Evolutionary conservation across 352 stramenopile genomes (phyloP).

Genomic region (Phytopythium sindhum): DNA sequence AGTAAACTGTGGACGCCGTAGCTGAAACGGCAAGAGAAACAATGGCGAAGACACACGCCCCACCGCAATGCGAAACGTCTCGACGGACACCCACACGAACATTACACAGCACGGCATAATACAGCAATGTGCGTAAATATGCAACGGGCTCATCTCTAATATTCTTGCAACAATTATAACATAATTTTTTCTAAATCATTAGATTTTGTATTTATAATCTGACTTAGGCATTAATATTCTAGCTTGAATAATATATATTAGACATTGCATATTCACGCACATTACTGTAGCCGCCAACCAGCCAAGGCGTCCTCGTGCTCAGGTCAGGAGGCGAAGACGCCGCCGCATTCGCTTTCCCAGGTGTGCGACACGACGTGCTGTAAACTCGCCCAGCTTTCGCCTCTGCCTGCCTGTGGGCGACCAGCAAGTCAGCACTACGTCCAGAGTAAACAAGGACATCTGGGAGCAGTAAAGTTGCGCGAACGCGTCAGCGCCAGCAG

Average conservation of each 20-base stretch:
- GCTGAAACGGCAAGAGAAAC: background rate
- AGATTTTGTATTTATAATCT: too few relatives aligned
- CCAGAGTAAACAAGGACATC: background rate
- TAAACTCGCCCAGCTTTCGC: too few relatives aligned
- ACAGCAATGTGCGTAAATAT: too few relatives aligned
- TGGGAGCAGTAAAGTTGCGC: background rate
- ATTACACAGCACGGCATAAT: background rate
- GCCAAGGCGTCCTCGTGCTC: background rate
- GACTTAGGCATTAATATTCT: too few relatives aligned
- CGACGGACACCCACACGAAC: background rate
- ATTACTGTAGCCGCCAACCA: background rate
- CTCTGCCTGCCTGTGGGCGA: too few relatives aligned
- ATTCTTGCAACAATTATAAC: too few relatives aligned
- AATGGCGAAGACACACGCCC: background rate
- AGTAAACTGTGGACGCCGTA: background rate
- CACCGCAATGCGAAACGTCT: background rate
- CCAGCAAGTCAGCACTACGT: background rate
- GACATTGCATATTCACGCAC: too few relatives aligned
- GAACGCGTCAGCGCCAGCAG: background rate
- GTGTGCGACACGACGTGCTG: too few relatives aligned
- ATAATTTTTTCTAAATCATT: too few relatives aligned
- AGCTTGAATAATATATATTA: too few relatives aligned
- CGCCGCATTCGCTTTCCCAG: too few relatives aligned
- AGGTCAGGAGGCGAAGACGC: background rate
- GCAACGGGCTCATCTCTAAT: too few relatives aligned